Evolutionary conservation across 1,284 basidiomycete species (phyloP), one percentile per base, ranked within the genome.

Genomic region (Butyriboletus regius): DNA sequence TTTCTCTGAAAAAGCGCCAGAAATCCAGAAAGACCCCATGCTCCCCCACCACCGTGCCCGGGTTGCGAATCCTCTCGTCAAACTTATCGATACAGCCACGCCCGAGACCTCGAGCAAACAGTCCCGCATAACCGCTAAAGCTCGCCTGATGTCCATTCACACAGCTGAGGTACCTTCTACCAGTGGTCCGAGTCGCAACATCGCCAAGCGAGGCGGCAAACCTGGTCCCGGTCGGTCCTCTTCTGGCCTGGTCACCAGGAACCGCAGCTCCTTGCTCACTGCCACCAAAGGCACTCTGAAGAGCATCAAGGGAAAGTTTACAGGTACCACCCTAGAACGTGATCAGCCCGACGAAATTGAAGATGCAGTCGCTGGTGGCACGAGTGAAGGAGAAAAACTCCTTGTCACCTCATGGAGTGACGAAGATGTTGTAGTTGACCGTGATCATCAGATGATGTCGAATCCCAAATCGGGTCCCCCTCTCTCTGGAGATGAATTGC

Each of bases 31-130:
- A 26, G 51, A 48, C 2, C 7, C 48, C 5, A 22, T 12, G 15
- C 37, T 63, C 1, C 76, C 77, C 33, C 62, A 66, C 2, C 80
- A 80, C 60, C 74, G 74, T 47, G 64, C 61, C 2, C 75, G 77
- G 39, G 67, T 63, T 14, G 69, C 71, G 9, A 79, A 81, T 24
- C 78, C 82, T 17, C 70, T 70, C 4, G 73, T 84, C 15, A 77
- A 77, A 57, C 59, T 77, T 48, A 62, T 74, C 5, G 75, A 81
- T 45, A 62, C 72, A 37, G 59, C 71, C n/a, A 46, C 55, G 13
- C 18, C 17, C 12, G 63, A 43, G 50, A 46, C 20, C 50, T 58
- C 33, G 52, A 48, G 8, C 56, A 69, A 51, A 44, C 53, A 70
- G 22, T 66, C 69, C 33, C 72, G 71, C 17, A 75, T 79, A 43